These are phyloP conservation scores for Aspergillus sp. DNA, from an alignment of 2,329 filamentous ascomycete genomes.

Conservation along the genomic window DNA sequence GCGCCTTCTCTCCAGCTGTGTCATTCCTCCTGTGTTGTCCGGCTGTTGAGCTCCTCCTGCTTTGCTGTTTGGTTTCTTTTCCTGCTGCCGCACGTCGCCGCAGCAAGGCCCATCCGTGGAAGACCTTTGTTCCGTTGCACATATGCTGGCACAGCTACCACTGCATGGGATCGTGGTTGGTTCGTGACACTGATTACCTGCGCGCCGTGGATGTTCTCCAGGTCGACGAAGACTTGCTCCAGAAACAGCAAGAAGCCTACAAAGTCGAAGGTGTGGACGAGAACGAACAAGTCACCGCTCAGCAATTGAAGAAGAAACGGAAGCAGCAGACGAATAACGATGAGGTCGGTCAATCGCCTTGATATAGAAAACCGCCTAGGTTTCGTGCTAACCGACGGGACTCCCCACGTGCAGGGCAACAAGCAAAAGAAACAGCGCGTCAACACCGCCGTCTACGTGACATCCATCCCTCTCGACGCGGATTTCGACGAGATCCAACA, in stretches of 20 bases:
- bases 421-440: conserved; percentile 51
- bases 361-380: neutral
- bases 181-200: conserved; percentile 33
- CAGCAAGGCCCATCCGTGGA: neutral
- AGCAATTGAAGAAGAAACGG: conserved; percentile 52
- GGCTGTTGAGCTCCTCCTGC: conserved; percentile 15
- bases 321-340: conserved; percentile 52
- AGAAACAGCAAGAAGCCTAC: conserved; percentile 63
- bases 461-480: conserved; percentile 77
- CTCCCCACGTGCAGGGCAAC: conserved; percentile 19
- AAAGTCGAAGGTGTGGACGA: conserved; percentile 60
- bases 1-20: conserved; percentile 18
- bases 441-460: conserved; percentile 92
- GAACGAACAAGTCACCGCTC: conserved; percentile 45
- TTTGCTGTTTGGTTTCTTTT: conserved; percentile 2
- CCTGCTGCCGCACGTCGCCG: too few relatives aligned
- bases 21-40: conserved; percentile 11
- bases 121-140: conserved; percentile 13
- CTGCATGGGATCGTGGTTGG: conserved; percentile 19
- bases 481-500: conserved; percentile 77
- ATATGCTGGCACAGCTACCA: conserved; percentile 15
- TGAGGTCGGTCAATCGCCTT: conserved; percentile 44
- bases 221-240: conserved; percentile 60
- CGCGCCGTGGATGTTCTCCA: conserved; percentile 39
- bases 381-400: neutral